Base-by-base conservation (phyloP, 2,329 filamentous ascomycete genomes). In the Pseudocercospora cruenta region DNA sequence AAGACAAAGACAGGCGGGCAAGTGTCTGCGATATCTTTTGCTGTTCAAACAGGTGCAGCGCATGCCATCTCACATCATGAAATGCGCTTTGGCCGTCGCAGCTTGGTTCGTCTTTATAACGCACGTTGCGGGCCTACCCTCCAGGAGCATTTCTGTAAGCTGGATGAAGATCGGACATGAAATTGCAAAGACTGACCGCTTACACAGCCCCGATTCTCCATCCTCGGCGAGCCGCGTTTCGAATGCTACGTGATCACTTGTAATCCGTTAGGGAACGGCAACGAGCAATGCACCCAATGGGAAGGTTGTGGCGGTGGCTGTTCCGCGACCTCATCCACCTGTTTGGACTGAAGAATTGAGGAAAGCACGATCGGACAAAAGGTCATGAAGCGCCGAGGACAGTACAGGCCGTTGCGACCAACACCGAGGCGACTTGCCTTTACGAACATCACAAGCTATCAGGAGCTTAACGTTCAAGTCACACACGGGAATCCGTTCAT, bases 201-300 rank as follows among this genome's bases (percentile, higher is more conserved):
- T 19, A 31, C 39, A 43, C 8, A 43, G 39, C 39, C 39, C 39
- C 39, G 39, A 43, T 43, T 43, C 16, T n/a, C 39, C 7, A 19
- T 19, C 39, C 16, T 5, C 16, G 39, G 16, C 16, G 24, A 16
- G 10, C 22, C 26, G 12, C 22, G 16, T 33, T 26, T 31, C 16
- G 16, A 55, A 55, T 55, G 51, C 24, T 31, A 55, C 8, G 51
- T 26, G 16, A 55, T 55, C 12, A 55, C 51, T n/a, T 55, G 51
- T 31, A 33, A 55, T 31, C 51, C 51, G 12, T 19, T 55, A 12
- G 51, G 24, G 6, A 19, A 55, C 14, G 51, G 51, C 24, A 22
- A 55, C 21, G 12, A 31, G 26, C 51, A 55, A 33, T 55, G 51
- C 26, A 31, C 4, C 4, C 19, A 55, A 16, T 55, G 10, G 10